A percentile compares a stretch with the other conserved stretches of the same genome.
Conservation (phyloP, 2,329 filamentous ascomycete species). For the Colletotrichum eremochloae region DNA sequence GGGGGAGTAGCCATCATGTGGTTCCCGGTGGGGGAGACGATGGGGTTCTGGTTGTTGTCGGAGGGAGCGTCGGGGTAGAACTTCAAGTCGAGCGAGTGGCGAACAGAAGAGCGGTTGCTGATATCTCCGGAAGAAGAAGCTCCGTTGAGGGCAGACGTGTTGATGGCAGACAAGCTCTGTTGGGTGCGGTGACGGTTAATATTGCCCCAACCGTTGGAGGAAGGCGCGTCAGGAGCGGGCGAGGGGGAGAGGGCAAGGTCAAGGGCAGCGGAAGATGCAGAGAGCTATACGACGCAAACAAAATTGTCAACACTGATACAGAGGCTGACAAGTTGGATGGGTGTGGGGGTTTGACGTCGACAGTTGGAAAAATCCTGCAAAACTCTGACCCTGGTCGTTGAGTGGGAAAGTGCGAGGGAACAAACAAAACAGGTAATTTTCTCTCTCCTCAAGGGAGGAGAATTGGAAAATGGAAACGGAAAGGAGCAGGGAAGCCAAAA, state of each 20-base stretch:
- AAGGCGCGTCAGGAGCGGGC: slow-evolving; percentile 68
- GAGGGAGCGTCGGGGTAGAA: slow-evolving; percentile 62
- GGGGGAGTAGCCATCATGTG: slow-evolving; percentile 73
- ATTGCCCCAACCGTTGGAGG: slow-evolving; percentile 69
- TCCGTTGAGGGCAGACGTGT: slow-evolving; percentile 54
- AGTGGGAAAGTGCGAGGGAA: slow-evolving; percentile 15
- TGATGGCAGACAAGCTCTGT: slow-evolving; percentile 67
- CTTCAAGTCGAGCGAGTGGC: slow-evolving; percentile 70
- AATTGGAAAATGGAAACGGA: background rate
- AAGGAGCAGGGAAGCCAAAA: background rate
- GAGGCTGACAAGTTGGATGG: slow-evolving; percentile 44
- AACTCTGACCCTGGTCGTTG: slow-evolving; percentile 18
- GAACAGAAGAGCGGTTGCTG: slow-evolving; percentile 62
- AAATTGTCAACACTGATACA: slow-evolving; percentile 48
- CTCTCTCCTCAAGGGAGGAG: background rate
- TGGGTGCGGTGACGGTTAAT: slow-evolving; percentile 78
- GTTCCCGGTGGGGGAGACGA: slow-evolving; percentile 62
- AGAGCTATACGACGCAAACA: slow-evolving; percentile 69
- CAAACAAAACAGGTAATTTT: slow-evolving; percentile 17
- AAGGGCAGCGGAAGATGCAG: slow-evolving; percentile 83
- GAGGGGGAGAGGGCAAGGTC: slow-evolving; percentile 82
- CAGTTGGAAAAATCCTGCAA: slow-evolving; percentile 28
- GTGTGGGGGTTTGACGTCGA: slow-evolving; percentile 18
- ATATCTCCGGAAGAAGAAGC: slow-evolving; percentile 58
- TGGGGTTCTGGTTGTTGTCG: slow-evolving; percentile 52